Conservation (phyloP, 768 basidiomycete genomes). For the Tulasnella sp. region DNA sequence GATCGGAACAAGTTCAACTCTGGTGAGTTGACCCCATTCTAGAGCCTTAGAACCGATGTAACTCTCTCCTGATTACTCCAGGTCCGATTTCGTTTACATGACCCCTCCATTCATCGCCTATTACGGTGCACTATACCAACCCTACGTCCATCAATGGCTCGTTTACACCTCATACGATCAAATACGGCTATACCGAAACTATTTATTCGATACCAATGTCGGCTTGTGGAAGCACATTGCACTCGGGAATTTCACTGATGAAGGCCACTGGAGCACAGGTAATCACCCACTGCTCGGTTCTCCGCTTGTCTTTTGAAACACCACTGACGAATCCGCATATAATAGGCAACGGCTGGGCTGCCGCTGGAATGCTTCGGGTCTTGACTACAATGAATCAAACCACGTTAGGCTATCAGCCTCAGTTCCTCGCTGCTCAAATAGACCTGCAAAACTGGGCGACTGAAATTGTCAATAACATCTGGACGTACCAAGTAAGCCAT, state of each 20-base stretch:
- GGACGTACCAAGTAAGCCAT: conserved; percentile 45
- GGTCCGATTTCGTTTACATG: conserved; percentile 80
- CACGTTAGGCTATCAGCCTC: conserved; percentile 1
- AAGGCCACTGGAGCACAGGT: conserved; percentile 78
- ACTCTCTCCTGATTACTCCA: conserved; percentile 28
- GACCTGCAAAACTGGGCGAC: conserved; percentile 57
- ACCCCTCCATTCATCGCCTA: conserved; percentile 82
- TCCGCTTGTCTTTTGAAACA: neutral
- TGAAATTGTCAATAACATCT: conserved; percentile 72
- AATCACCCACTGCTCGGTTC: neutral
- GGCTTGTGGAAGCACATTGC: conserved; percentile 72
- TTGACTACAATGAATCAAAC: conserved; percentile 53
- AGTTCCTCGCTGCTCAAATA: conserved; percentile 36
- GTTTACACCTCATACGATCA: conserved; percentile 62
- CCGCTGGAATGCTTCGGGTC: conserved; percentile 79
- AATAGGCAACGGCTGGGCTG: conserved; percentile 81
- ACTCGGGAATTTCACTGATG: conserved; percentile 50
- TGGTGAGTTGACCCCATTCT: conserved; percentile 42
- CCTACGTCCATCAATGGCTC: conserved; percentile 47
- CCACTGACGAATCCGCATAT: neutral
- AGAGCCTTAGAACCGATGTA: neutral
- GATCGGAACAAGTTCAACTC: conserved; percentile 57
- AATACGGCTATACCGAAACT: conserved; percentile 58
- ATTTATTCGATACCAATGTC: conserved; percentile 47
- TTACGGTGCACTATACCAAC: conserved; percentile 43